Conservation (phyloP, 2,329 filamentous ascomycete genomes). For the Incumbomyces delicatus region DNA sequence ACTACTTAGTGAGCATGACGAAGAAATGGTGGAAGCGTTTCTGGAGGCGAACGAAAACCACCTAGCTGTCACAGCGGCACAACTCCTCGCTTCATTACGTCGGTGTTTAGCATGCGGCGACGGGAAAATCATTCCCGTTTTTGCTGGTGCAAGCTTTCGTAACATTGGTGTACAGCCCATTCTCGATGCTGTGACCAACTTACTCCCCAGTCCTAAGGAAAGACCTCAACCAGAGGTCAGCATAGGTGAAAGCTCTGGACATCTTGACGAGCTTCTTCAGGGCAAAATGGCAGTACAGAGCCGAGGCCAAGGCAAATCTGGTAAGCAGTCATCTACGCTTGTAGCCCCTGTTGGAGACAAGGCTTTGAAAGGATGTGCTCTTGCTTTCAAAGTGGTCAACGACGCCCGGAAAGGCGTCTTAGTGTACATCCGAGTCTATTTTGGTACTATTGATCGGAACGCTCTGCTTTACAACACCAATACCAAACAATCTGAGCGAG, state of each 20-base stretch:
- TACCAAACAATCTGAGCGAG: conserved; percentile 65
- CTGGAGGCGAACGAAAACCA: conserved; percentile 67
- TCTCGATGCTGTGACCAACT: conserved; percentile 77
- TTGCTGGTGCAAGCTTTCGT: conserved; percentile 83
- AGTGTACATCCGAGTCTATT: conserved; percentile 87
- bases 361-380: conserved; percentile 58
- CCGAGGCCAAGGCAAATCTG: conserved; percentile 27
- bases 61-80: conserved; percentile 51
- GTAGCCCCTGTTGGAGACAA: conserved; percentile 31
- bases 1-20: conserved; percentile 77
- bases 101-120: conserved; percentile 58
- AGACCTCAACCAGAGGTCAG: conserved; percentile 70
- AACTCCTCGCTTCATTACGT: conserved; percentile 65
- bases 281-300: conserved; percentile 34
- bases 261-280: conserved; percentile 40
- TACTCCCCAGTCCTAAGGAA: conserved; percentile 74
- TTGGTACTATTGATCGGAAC: conserved; percentile 66
- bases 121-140: conserved; percentile 71
- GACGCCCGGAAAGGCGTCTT: conserved; percentile 77
- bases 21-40: conserved; percentile 73
- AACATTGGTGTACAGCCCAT: conserved; percentile 92
- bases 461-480: conserved; percentile 79
- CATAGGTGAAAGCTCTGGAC: conserved; percentile 49
- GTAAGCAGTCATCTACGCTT: conserved; percentile 27
- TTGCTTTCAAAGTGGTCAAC: conserved; percentile 88